phyloP scores from a whole-genome alignment of 768 basidiomycete species.

The Trametes sanguinea region DNA sequence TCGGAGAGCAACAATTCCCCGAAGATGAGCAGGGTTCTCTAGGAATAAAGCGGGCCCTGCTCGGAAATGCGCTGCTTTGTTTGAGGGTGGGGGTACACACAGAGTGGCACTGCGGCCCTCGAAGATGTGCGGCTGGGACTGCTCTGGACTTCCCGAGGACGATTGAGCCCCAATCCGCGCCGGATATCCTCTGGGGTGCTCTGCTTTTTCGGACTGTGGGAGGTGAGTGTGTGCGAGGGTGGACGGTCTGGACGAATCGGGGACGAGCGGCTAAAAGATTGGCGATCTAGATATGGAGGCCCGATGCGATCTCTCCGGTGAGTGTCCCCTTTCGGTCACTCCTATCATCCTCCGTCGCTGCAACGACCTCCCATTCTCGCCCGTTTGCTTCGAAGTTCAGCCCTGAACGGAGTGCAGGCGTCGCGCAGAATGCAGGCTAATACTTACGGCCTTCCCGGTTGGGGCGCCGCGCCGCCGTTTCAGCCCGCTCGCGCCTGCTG shows the following conservation, averaged over 20 bases:
- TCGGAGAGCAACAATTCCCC: background rate
- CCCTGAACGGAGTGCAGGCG: background rate
- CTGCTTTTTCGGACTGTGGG: background rate
- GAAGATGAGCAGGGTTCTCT: background rate
- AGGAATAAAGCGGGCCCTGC: background rate
- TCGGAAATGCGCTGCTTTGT: background rate
- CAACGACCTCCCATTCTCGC: background rate
- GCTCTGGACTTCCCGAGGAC: background rate
- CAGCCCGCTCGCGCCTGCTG: background rate
- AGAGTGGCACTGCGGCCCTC: background rate
- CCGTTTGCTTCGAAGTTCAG: background rate
- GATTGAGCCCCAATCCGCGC: background rate
- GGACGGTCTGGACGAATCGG: slow-evolving; percentile 2
- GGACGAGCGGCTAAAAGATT: background rate
- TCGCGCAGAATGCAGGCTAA: background rate
- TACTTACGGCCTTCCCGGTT: background rate
- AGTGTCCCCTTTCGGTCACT: background rate
- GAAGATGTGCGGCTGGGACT: background rate
- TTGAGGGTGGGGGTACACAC: background rate
- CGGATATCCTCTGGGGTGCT: background rate
- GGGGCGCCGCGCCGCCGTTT: background rate
- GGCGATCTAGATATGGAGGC: slow-evolving; percentile 7
- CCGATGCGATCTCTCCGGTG: slow-evolving; percentile 9
- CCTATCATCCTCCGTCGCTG: slow-evolving; percentile 8
- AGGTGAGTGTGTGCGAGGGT: background rate